Conservation (phyloP, 2,329 filamentous ascomycete genomes). For the Cryphonectria naterciae region DNA sequence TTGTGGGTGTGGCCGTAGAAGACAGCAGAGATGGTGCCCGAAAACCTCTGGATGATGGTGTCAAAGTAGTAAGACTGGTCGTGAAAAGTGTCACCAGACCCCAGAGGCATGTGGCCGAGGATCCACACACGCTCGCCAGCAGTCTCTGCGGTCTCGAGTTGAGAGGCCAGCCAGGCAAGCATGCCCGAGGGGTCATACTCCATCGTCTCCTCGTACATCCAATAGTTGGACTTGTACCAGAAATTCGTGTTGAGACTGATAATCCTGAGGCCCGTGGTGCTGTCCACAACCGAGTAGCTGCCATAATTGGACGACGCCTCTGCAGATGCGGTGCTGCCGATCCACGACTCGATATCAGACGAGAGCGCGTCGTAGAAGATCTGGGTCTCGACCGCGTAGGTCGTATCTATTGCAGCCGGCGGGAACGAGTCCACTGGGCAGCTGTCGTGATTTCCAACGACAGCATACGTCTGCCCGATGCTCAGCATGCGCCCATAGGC, state of each 20-base stretch:
- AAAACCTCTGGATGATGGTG: slow-evolving; percentile 57
- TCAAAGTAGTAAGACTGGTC: slow-evolving; percentile 54
- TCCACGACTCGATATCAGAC: slow-evolving; percentile 51
- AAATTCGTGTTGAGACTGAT: slow-evolving; percentile 65
- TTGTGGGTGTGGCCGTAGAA: slow-evolving; percentile 61
- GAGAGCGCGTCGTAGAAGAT: slow-evolving; percentile 59
- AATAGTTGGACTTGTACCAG: slow-evolving; percentile 63
- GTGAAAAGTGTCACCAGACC: slow-evolving; percentile 54
- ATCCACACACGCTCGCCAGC: slow-evolving; percentile 59
- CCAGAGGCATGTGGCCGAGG: slow-evolving; percentile 61
- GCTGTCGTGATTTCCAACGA: slow-evolving; percentile 61
- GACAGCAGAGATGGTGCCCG: slow-evolving; percentile 56
- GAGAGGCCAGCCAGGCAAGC: slow-evolving; percentile 56
- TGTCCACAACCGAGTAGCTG: slow-evolving; percentile 52
- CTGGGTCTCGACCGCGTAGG: slow-evolving; percentile 43
- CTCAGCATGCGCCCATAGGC: slow-evolving; percentile 53
- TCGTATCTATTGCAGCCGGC: slow-evolving; percentile 40
- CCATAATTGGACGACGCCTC: slow-evolving; percentile 47
- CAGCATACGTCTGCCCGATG: slow-evolving; percentile 47
- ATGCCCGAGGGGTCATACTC: slow-evolving; percentile 55
- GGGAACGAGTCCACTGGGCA: slow-evolving; percentile 57
- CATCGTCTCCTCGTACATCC: slow-evolving; percentile 55
- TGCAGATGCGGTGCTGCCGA: slow-evolving; percentile 42
- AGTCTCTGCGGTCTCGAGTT: slow-evolving; percentile 58
- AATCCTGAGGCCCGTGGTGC: slow-evolving; percentile 51